A percentile compares a stretch with the other conserved stretches of the same genome.
Conservation (phyloP, 495 filamentous ascomycete species). For the Oleoguttula mirabilis region DNA sequence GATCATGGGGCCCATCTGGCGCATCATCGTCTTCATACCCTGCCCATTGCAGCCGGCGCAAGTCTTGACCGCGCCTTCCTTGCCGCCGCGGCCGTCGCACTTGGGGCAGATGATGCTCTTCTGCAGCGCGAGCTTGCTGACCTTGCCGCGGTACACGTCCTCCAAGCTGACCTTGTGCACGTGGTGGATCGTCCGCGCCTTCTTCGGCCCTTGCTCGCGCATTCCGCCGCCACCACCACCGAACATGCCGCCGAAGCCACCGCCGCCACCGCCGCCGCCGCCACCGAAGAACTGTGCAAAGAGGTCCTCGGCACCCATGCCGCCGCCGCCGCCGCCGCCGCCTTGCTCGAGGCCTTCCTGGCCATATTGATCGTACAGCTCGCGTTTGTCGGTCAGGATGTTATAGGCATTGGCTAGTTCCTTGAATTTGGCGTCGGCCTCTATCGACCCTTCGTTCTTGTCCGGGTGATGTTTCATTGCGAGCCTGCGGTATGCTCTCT, state of each 20-base stretch:
- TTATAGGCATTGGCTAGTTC: conserved; percentile 93
- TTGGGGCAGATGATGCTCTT: conserved; percentile 93
- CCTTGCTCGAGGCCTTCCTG: conserved; percentile 89
- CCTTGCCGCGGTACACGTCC: conserved; percentile 95
- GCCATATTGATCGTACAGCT: conserved; percentile 91
- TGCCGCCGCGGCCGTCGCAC: conserved; percentile 92
- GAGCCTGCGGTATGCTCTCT: conserved; percentile 81
- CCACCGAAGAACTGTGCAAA: conserved; percentile 98
- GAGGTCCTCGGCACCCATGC: conserved; percentile 93
- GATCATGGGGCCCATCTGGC: conserved; percentile 99
- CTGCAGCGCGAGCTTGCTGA: conserved; percentile 93
- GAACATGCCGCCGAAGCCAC: conserved; percentile 71
- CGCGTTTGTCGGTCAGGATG: conserved; percentile 82
- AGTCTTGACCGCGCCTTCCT: conserved; percentile 89
- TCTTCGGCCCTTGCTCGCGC: conserved; percentile 74
- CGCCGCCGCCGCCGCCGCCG: conserved; percentile 56
- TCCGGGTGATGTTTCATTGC: conserved; percentile 89
- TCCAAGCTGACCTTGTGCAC: conserved; percentile 96
- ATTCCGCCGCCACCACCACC: conserved; percentile 53
- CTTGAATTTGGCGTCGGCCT: conserved; percentile 95
- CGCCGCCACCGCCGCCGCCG: conserved; percentile 45
- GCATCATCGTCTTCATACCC: conserved; percentile 99
- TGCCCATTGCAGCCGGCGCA: conserved; percentile 82
- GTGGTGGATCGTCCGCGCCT: conserved; percentile 92
- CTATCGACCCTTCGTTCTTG: conserved; percentile 90